Percentiles rank a stretch among this genome's conserved stretches.
Evolutionary conservation across 2,329 filamentous ascomycete genomes (phyloP).

Genomic region (Calonectria ilicicola): DNA sequence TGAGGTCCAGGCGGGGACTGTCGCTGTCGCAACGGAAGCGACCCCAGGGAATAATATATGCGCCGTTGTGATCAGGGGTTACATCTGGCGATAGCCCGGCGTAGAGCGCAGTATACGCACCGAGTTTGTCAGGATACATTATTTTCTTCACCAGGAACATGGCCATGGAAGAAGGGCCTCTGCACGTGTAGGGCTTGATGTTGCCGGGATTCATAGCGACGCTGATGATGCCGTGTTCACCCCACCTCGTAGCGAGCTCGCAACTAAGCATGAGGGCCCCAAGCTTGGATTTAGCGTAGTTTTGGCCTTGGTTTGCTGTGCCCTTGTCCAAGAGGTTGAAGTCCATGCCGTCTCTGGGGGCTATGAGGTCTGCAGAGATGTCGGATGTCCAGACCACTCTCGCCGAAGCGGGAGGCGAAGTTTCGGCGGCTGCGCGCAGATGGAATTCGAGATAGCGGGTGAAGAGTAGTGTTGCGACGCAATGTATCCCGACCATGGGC

Average conservation of each 20-base stretch:
- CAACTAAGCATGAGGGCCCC: slow-evolving; percentile 48
- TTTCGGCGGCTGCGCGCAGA: slow-evolving; percentile 44
- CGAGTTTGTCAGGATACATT: slow-evolving; percentile 46
- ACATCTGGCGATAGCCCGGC: slow-evolving; percentile 54
- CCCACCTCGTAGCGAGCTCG: slow-evolving; percentile 45
- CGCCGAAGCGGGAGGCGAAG: slow-evolving; percentile 32
- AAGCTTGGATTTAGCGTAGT: slow-evolving; percentile 50
- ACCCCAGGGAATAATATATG: slow-evolving; percentile 47
- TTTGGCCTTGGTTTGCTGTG: slow-evolving; percentile 37
- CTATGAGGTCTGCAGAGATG: slow-evolving; percentile 43
- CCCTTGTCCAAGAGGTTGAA: slow-evolving; percentile 38
- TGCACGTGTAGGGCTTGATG: slow-evolving; percentile 42
- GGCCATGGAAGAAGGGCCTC: slow-evolving; percentile 19
- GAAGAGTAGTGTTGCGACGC: slow-evolving; percentile 49
- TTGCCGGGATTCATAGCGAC: slow-evolving; percentile 51
- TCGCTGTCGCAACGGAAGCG: slow-evolving; percentile 33
- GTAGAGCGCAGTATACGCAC: slow-evolving; percentile 56
- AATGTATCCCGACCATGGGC: slow-evolving; percentile 49
- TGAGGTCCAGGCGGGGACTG: slow-evolving; percentile 41
- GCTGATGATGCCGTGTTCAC: slow-evolving; percentile 41
- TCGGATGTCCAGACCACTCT: slow-evolving; percentile 49
- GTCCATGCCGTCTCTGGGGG: slow-evolving; percentile 39
- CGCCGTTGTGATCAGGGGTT: slow-evolving; percentile 43
- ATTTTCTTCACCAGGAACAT: slow-evolving; percentile 40
- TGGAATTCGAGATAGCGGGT: slow-evolving; percentile 49